These are phyloP conservation scores for Paralagenidium karlingii DNA, from an alignment of 352 stramenopile species.

Conservation along the genomic window DNA sequence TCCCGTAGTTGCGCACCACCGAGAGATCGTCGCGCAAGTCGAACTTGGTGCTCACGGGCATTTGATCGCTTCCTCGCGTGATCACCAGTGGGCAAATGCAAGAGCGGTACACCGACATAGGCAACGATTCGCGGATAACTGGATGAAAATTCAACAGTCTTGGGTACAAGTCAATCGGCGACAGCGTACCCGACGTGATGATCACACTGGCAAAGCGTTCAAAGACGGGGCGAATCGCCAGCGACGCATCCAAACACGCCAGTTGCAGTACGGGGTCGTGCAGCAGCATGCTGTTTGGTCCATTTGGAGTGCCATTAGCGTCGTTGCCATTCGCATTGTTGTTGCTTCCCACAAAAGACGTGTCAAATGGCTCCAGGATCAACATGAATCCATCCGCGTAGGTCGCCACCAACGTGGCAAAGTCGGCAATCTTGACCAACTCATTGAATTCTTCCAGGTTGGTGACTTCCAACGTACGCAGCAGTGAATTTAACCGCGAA, in stretches of 20 bases:
- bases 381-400: slow-evolving; percentile 98
- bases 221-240: slow-evolving; percentile 98
- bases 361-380: slow-evolving; percentile 94
- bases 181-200: slow-evolving; percentile 93
- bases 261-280: slow-evolving; percentile 86
- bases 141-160: slow-evolving; percentile 97
- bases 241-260: slow-evolving; percentile 93
- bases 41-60: slow-evolving; percentile 93
- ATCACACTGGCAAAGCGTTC: slow-evolving; percentile 87
- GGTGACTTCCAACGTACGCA: slow-evolving; percentile 94
- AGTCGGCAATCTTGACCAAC: slow-evolving; percentile 94
- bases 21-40: slow-evolving; percentile 76
- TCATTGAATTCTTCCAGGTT: slow-evolving; percentile 96
- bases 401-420: slow-evolving; percentile 94
- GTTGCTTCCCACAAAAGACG: slow-evolving; percentile 66
- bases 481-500: slow-evolving; percentile 92
- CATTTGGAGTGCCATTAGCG: background rate
- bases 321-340: slow-evolving; percentile 13
- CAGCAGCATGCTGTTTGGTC: too few species aligned
- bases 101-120: slow-evolving; percentile 97
- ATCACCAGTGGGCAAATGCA: slow-evolving; percentile 98
- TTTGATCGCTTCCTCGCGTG: slow-evolving; percentile 94
- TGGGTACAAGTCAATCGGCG: slow-evolving; percentile 98
- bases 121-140: slow-evolving; percentile 91
- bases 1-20: slow-evolving; percentile 95